A percentile compares a stretch with the other conserved stretches of the same genome.
Conservation (phyloP, 495 filamentous ascomycete species). For the Zalerion maritima region DNA sequence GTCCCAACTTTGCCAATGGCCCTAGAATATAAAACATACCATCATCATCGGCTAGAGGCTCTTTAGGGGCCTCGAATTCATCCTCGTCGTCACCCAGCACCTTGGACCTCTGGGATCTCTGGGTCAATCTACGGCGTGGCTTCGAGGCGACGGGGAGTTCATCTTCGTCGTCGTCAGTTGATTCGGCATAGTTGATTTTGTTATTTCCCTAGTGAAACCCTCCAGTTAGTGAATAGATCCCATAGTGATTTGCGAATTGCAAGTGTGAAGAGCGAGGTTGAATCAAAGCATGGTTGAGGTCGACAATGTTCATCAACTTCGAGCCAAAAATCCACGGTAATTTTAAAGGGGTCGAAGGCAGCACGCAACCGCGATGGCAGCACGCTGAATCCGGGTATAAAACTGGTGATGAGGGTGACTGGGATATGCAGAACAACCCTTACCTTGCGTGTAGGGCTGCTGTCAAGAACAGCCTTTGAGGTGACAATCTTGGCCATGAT, state of each 20-base stretch:
- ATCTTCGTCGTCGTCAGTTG: constrained; percentile 45
- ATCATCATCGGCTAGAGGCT: constrained; percentile 41
- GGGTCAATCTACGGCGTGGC: constrained; percentile 14
- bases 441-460: constrained; percentile 51
- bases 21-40: constrained; percentile 14
- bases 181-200: constrained; percentile 50
- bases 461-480: constrained; percentile 15
- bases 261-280: too few relatives aligned
- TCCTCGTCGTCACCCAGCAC: constrained; percentile 43
- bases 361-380: too few relatives aligned
- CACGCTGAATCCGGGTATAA: too few relatives aligned
- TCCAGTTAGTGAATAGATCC: too few relatives aligned
- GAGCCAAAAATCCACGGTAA: too few relatives aligned
- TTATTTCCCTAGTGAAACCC: constrained; percentile 29
- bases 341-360: too few relatives aligned
- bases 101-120: constrained; percentile 17
- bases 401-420: too few relatives aligned
- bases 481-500: constrained; percentile 14
- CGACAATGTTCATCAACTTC: too few relatives aligned
- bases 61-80: constrained; percentile 54
- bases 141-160: constrained; percentile 37
- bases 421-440: neutral
- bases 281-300: too few relatives aligned
- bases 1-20: too few relatives aligned
- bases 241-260: too few relatives aligned